A percentile compares a stretch with the other conserved stretches of the same genome.
These are phyloP conservation scores for Ophiostoma angusticollis DNA, from an alignment of 2,329 filamentous ascomycete species.

Conservation along the genomic window DNA sequence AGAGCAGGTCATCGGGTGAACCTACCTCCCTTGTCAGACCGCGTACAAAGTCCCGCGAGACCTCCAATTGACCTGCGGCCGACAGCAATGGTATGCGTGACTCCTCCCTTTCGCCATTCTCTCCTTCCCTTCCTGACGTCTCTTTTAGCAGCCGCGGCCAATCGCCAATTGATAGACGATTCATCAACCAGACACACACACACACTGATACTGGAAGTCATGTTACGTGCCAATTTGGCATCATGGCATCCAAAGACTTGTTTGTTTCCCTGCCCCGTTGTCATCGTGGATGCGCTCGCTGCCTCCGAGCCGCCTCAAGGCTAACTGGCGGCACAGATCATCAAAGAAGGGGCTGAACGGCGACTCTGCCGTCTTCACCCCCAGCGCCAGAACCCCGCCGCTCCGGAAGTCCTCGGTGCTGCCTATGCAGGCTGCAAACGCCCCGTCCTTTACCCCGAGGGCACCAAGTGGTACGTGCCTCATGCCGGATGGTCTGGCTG, in stretches of 20 bases:
- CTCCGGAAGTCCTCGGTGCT: constrained; percentile 57
- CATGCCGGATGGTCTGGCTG: too few species aligned
- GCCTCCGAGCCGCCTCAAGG: background rate
- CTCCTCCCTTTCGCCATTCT: background rate
- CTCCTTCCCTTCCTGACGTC: background rate
- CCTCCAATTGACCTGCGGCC: too few species aligned
- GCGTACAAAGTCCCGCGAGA: too few species aligned
- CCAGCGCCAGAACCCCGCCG: constrained; percentile 32
- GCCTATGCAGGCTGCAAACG: constrained; percentile 80
- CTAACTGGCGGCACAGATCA: constrained; percentile 13
- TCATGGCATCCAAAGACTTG: constrained; percentile 10
- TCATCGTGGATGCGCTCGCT: background rate
- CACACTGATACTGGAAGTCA: background rate
- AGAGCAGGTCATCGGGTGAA: constrained; percentile 6
- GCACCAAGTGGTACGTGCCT: constrained; percentile 30
- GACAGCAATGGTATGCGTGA: constrained; percentile 3
- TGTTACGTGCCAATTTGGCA: constrained; percentile 3
- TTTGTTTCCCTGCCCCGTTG: background rate
- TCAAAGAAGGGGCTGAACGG: constrained; percentile 77
- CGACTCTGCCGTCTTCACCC: constrained; percentile 91
- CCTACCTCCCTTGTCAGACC: background rate
- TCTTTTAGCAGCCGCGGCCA: background rate
- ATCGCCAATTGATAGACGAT: background rate
- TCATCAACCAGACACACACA: background rate
- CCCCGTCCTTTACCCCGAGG: constrained; percentile 72